A percentile compares a stretch with the other conserved stretches of the same genome.
phyloP scores from a whole-genome alignment of 768 basidiomycete species.

The Naematelia encephala region DNA sequence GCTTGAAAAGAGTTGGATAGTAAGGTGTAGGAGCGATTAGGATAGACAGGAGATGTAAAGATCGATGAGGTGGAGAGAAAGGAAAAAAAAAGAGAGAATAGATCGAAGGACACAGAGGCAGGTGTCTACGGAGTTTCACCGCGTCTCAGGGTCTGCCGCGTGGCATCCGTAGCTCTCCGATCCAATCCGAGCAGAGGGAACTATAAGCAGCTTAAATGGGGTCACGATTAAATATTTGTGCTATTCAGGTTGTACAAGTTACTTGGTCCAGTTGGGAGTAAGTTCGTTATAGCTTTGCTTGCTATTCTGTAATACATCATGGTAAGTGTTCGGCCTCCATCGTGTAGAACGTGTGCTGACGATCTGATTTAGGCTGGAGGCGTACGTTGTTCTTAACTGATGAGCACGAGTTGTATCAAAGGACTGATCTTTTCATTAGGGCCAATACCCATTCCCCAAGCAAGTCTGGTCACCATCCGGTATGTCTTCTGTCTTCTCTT shows the following conservation, averaged over 20 bases:
- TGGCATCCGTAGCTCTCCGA: not conserved
- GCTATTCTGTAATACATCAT: not conserved
- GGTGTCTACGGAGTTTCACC: not conserved
- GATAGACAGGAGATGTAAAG: not conserved
- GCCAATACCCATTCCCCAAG: conserved; percentile 87
- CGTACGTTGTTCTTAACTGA: not conserved
- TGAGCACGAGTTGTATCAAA: not conserved
- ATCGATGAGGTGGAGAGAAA: not conserved
- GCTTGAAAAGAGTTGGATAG: not conserved
- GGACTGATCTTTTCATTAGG: conserved; percentile 19
- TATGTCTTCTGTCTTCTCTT: conserved; percentile 45
- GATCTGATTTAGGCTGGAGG: not conserved
- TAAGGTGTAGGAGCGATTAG: not conserved
- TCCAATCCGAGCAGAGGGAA: not conserved
- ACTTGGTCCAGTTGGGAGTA: no score
- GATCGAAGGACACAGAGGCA: not conserved
- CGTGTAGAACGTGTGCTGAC: not conserved
- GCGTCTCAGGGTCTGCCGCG: not conserved
- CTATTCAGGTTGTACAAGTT: not conserved
- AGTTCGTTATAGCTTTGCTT: not conserved
- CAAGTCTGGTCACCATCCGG: conserved; percentile 92
- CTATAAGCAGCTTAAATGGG: not conserved
- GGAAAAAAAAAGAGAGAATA: no score
- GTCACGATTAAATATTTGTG: not conserved
- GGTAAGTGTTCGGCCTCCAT: no score